Base-by-base conservation (phyloP, 306 rosid genomes). In the Vicia villosa region DNA sequence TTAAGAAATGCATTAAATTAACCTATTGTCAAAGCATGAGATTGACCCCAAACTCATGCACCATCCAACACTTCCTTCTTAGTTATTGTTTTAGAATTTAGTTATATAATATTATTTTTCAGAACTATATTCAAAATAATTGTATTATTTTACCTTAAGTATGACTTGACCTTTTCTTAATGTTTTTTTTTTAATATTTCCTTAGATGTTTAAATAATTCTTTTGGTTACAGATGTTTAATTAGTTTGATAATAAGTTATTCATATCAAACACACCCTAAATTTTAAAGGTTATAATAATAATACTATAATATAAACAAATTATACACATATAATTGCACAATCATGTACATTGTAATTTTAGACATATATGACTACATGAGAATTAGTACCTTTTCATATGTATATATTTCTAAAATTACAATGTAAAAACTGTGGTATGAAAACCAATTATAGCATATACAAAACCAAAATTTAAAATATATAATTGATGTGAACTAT, bases 91-190 rank as follows among this genome's bases (percentile, higher is more conserved):
- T 51, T 51, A 19, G 57, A 10, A 51, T 51, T n/a, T n/a, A n/a
- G n/a, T n/a, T 9, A 3, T 3, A 19, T 12, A 19, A 50, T 8
- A 50, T 0, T 49, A 49, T 3, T 49, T 46, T 50, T 50, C n/a
- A 20, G 58, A 51, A 5, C 11, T 10, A 52, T 21, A 21, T 22
- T 54, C 60, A 22, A 54, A 54, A 5, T n/a, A 12, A 22, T 54
- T 54, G 32, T 22, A 21, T 11, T 54, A 54, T 54, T 54, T 11
- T 22, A 11, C 60, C 5, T 54, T 22, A 20, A 52, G 8, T 52
- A 22, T 54, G 60, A 54, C 34, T 22, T 54, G 60, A 54, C 60
- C 32, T 54, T 54, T 54, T 54, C 34, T 54, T 54, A 54, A 5
- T 54, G 32, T 21, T 54, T 16, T 50, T n/a, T n/a, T n/a, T 50